Evolutionary conservation across 345 rosid genomes (phyloP).

Genomic region (Lumnitzera littorea): DNA sequence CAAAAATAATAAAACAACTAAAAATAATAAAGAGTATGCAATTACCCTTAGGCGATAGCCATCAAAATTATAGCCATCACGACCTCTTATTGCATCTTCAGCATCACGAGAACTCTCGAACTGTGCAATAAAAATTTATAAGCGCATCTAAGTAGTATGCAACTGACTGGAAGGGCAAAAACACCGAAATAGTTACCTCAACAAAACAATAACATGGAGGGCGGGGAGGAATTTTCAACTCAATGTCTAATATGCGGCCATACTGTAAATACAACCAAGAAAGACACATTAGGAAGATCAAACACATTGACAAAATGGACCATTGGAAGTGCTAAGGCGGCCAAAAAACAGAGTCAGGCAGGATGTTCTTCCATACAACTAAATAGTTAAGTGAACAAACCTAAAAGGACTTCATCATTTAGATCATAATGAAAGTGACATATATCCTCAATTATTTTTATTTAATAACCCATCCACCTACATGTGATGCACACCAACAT

Average conservation of each 20-base stretch:
- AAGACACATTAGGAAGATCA: too few relatives aligned
- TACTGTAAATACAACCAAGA: conserved; percentile 33
- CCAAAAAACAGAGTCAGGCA: too few relatives aligned
- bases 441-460: too few relatives aligned
- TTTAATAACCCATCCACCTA: too few relatives aligned
- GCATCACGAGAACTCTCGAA: conserved; percentile 50
- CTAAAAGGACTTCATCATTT: too few relatives aligned
- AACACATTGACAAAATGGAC: too few relatives aligned
- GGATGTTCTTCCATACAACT: too few relatives aligned
- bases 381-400: too few relatives aligned
- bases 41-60: conserved; percentile 46
- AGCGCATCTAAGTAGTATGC: not conserved
- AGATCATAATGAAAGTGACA: too few relatives aligned
- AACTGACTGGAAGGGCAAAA: not conserved
- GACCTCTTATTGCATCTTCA: conserved; percentile 52
- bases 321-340: too few relatives aligned
- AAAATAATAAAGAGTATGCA: not conserved
- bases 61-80: conserved; percentile 61
- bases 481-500: too few relatives aligned
- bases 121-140: conserved; percentile 14
- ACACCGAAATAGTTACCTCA: conserved; percentile 45
- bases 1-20: not conserved
- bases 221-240: conserved; percentile 89
- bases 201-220: conserved; percentile 97
- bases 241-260: conserved; percentile 86